Percentiles rank a stretch among this genome's conserved stretches.
These are phyloP conservation scores for Penicillium olsonii DNA, from an alignment of 2,329 filamentous ascomycete genomes.

Conservation along the genomic window DNA sequence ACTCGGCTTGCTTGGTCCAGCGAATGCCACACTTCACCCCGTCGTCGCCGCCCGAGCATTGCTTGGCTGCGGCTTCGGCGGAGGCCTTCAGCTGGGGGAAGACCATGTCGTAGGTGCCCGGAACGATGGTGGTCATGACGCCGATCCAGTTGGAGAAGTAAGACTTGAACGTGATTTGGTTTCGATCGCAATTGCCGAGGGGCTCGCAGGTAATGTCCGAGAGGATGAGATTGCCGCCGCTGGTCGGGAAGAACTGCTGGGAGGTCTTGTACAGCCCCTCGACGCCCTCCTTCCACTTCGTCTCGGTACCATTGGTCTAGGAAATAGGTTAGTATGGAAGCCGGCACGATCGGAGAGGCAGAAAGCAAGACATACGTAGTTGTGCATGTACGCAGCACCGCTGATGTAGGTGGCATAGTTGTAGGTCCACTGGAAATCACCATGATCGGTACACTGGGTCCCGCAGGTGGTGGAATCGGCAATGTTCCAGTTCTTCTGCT, in stretches of 20 bases:
- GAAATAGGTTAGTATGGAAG: conserved; percentile 9
- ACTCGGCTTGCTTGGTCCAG: conserved; percentile 40
- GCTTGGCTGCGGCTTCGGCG: conserved; percentile 60
- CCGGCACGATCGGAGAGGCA: too few species aligned
- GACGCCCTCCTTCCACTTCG: conserved; percentile 60
- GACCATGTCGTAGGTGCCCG: conserved; percentile 58
- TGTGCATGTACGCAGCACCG: conserved; percentile 61
- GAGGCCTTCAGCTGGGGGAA: conserved; percentile 61
- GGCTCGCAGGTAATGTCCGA: conserved; percentile 70
- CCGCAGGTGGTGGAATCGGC: conserved; percentile 56
- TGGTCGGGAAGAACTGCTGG: conserved; percentile 54
- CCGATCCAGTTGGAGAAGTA: conserved; percentile 69
- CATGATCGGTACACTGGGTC: conserved; percentile 52
- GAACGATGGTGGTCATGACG: conserved; percentile 62
- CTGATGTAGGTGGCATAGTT: conserved; percentile 59
- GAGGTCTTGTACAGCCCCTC: conserved; percentile 58
- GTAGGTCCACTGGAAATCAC: conserved; percentile 60
- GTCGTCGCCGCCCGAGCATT: conserved; percentile 62
- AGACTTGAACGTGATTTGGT: conserved; percentile 74
- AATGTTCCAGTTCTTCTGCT: conserved; percentile 53
- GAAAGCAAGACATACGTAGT: conserved; percentile 41
- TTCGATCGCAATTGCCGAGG: conserved; percentile 63
- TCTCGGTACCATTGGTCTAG: conserved; percentile 40
- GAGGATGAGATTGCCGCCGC: conserved; percentile 55
- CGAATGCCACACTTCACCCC: conserved; percentile 57